Evolutionary conservation across 2,329 filamentous ascomycete species (phyloP), one percentile per base, ranked within the genome.

Genomic region (Ophiosphaerella herpotricha): DNA sequence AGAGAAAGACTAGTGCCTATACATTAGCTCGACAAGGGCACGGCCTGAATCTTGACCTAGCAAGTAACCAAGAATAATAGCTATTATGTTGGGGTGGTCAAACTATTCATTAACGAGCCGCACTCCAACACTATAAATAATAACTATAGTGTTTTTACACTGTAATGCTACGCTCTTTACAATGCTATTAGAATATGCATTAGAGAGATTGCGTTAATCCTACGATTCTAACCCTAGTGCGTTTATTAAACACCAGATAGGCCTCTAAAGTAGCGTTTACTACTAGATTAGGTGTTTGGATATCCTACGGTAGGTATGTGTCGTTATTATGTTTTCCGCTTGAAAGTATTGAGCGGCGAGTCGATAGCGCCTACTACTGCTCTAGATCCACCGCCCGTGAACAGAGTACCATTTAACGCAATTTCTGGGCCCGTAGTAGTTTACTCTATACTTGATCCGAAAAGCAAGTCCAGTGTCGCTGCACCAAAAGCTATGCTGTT

Each of bases 1-100:
- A 14, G 82, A 82, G 1, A 89, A 89, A 72, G 89, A 90, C 48
- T 86, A 81, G 53, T 81, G 82, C 35, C 91, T 90, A 69, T 91
- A 95, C 5, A 95, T 82, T 9, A 95, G 79, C 60, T 93, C 89
- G 9, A 82, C 81, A 44, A 95, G 82, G 2, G 87, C 81, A 66
- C 90, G 87, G 44, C 90, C 90, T 11, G 85, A 87, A 68, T 95
- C 88, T 68, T 95, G 87, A 7, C 90, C 90, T 0, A 90, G 90
- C 14, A 90, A 74, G 58, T 88, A 87, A 14, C 88, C 89, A 83
- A 86, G 92, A 1, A 94, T 67, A 38, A 94, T 90, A 21, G 89
- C 90, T 0, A 89, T 91, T 38, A 95, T 80, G 72, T 94, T 95
- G 32, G 84, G 82, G 71, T 85, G 85, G 41, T 87, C 76, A 60